Percentiles rank a stretch among this genome's conserved stretches.
Conservation (phyloP, 768 basidiomycete species). For the Mycena polygramma region DNA sequence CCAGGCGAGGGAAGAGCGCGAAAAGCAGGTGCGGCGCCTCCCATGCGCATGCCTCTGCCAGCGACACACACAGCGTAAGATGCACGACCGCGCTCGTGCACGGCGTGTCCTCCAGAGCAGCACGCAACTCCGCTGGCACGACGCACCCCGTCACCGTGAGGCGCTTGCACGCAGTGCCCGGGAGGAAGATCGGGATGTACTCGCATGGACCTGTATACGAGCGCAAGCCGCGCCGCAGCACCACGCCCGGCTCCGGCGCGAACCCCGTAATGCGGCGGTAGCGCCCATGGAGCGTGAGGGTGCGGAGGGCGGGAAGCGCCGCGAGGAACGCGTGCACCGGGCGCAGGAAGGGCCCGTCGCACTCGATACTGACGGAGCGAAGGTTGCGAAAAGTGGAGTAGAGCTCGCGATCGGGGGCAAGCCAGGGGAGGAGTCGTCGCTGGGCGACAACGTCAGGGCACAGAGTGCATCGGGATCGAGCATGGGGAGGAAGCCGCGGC, state of each 20-base stretch:
- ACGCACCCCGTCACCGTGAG: conserved; percentile 2
- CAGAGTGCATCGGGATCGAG: conserved; percentile 14
- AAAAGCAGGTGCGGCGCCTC: background rate
- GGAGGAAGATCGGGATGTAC: conserved; percentile 23
- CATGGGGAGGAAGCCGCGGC: conserved; percentile 27
- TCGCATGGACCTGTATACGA: conserved; percentile 19
- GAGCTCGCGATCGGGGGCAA: conserved; percentile 15
- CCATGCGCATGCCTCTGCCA: background rate
- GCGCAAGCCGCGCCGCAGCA: background rate
- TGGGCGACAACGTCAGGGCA: conserved; percentile 19
- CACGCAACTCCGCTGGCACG: background rate
- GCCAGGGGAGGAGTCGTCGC: conserved; percentile 32
- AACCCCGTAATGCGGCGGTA: conserved; percentile 13
- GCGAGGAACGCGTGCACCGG: conserved; percentile 22
- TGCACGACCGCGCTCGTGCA: conserved; percentile 8
- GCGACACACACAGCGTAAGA: background rate
- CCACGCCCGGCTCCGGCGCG: background rate
- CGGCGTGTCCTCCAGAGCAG: background rate
- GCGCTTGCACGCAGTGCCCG: conserved; percentile 3
- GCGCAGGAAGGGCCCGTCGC: conserved; percentile 30
- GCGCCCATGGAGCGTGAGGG: conserved; percentile 8
- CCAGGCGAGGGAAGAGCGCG: conserved; percentile 1
- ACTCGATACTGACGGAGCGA: conserved; percentile 17
- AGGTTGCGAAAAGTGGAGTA: conserved; percentile 14
- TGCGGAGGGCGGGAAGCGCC: conserved; percentile 14